Evolutionary conservation across 129 eudicot species (phyloP).

Genomic region (Mikania micrantha): DNA sequence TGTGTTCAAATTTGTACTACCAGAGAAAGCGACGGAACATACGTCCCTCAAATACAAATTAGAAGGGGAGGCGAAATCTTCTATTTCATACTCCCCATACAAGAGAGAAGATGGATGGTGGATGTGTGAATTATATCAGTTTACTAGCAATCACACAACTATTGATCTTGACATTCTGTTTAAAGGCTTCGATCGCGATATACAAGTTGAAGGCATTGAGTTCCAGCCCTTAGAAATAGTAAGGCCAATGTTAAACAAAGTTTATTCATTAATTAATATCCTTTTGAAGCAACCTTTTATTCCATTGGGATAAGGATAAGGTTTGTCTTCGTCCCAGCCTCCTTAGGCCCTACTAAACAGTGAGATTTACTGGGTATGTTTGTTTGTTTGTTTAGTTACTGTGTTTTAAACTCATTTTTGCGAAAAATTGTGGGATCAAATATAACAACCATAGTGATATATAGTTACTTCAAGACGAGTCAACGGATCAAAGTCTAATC

Average conservation of each 20-base stretch:
- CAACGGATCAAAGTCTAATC: background rate
- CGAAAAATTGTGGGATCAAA: too few species aligned
- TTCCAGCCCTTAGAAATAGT: background rate
- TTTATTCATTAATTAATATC: too few species aligned
- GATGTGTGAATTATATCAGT: background rate
- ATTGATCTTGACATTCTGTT: constrained; percentile 2
- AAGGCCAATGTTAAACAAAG: too few species aligned
- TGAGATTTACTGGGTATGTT: too few species aligned
- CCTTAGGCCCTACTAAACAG: too few species aligned
- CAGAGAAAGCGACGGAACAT: background rate
- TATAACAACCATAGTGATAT: too few species aligned
- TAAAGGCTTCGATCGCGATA: background rate
- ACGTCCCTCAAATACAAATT: background rate
- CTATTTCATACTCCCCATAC: background rate
- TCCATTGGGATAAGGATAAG: too few species aligned
- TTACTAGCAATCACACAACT: background rate
- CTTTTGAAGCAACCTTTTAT: too few species aligned
- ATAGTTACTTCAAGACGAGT: too few species aligned
- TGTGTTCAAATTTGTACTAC: background rate
- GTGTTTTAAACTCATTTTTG: too few species aligned
- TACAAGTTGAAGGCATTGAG: constrained; percentile 2
- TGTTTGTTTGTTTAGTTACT: too few species aligned
- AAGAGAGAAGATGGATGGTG: background rate
- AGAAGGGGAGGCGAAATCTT: background rate
- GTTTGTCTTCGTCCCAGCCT: too few species aligned